Percentiles rank a stretch among this genome's conserved stretches.
Evolutionary conservation across 2,329 filamentous ascomycete species (phyloP).

Genomic region (Hypocrella siamensis): DNA sequence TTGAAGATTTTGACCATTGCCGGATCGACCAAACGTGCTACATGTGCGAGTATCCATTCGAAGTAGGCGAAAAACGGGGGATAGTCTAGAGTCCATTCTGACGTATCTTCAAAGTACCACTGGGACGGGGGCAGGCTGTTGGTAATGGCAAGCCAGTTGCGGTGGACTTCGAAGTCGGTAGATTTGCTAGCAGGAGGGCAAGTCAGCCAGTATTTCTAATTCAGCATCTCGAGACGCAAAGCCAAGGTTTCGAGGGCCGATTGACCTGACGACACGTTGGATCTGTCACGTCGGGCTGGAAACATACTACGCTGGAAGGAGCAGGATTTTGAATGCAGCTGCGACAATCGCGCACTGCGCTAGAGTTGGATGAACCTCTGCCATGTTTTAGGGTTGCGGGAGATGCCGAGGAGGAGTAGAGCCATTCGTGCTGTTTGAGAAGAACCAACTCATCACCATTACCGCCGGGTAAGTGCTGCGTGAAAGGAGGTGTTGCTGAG

Average conservation of each 20-base stretch:
- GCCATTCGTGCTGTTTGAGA: too few relatives aligned
- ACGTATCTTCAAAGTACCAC: conserved; percentile 96
- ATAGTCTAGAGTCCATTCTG: conserved; percentile 99
- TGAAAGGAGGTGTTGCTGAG: too few relatives aligned
- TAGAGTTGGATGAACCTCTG: conserved; percentile 73
- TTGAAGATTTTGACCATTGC: conserved; percentile 70
- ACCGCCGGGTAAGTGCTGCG: too few relatives aligned
- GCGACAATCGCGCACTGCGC: conserved; percentile 75
- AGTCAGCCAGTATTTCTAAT: not conserved
- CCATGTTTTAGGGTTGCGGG: conserved; percentile 37
- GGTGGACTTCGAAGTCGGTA: conserved; percentile 96
- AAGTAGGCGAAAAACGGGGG: conserved; percentile 97
- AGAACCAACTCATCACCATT: too few relatives aligned
- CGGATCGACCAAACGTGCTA: conserved; percentile 61
- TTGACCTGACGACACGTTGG: too few relatives aligned
- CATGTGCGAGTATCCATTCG: conserved; percentile 80
- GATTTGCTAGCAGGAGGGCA: conserved; percentile 58
- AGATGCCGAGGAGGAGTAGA: too few relatives aligned
- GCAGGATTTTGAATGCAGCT: conserved; percentile 75
- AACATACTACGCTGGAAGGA: conserved; percentile 87
- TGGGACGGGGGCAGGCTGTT: conserved; percentile 71
- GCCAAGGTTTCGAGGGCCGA: too few relatives aligned
- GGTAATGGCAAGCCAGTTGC: conserved; percentile 96
- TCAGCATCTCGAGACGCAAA: too few relatives aligned
- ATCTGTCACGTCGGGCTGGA: too few relatives aligned